Base-by-base conservation (phyloP, 2,329 filamentous ascomycete species). In the Tolypocladium nubicola region DNA sequence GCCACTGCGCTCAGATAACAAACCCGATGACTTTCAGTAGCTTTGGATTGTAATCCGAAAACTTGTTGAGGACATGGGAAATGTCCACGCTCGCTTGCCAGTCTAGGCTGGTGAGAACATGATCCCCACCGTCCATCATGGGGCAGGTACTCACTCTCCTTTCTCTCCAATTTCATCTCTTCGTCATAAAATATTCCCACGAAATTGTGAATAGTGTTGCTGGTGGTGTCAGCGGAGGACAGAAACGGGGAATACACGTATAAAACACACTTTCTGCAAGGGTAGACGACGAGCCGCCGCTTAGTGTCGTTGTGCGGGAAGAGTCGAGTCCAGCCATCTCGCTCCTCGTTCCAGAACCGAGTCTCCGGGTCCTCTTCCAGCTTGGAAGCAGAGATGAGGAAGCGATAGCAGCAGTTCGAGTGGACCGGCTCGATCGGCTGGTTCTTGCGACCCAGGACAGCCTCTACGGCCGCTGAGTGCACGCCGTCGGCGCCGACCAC, bases 401-500 rank as follows among this genome's bases (percentile, higher is more conserved):
- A 74, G 0, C 71, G 69, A 52, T 69, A 73, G 60, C 70, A 71
- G 47, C 60, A 65, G 53, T 73, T 72, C 53, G 66, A 66, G 23
- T 67, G 57, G 1, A 62, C 54, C 10, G 68, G 65, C 5, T 64
- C 59, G 23, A 67, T 58, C 0, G 67, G 65, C 4, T 60, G 60
- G 55, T 66, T 68, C 23, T 61, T 56, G 40, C 57, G 54, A 30
- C 68, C 70, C 21, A 69, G 56, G 6, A 73, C 60, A 4, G 60
- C 59, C 56, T 69, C 63, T 6, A 64, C 60, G 14, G 65, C 71
- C 9, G 62, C 55, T 16, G 69, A 72, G 54, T 75, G 74, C 19
- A 75, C 64, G 7, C 77, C 77, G 60, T 79, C 76, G 2, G 76
- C 75, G 4, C 71, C 75, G 40, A 79, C 66, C 21, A 78, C 68